phyloP scores from a whole-genome alignment of 2,329 filamentous ascomycete species.

The Cladosporium sp. region DNA sequence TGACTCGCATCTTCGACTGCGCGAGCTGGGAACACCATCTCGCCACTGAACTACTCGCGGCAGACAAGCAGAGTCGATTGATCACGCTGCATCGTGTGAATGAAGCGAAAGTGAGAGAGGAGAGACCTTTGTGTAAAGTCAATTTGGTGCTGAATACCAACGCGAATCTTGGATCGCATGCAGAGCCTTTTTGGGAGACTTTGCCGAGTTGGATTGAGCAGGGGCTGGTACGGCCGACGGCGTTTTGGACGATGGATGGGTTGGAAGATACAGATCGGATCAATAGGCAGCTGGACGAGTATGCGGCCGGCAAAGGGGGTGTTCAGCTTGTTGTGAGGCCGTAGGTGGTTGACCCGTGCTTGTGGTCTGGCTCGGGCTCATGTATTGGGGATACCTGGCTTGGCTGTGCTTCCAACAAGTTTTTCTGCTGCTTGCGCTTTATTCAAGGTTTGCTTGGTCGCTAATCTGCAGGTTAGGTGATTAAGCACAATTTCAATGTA shows the following conservation, averaged over 20 bases:
- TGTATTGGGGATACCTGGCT: no score
- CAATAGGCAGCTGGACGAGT: not conserved
- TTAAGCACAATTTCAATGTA: no score
- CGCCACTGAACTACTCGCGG: not conserved
- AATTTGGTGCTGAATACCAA: not conserved
- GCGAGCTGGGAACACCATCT: not conserved
- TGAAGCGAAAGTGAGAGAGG: not conserved
- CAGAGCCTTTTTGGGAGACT: not conserved
- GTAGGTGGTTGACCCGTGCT: not conserved
- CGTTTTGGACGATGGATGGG: not conserved
- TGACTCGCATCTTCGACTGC: not conserved
- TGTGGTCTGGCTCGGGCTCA: no score
- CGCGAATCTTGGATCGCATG: not conserved
- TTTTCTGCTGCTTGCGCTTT: no score
- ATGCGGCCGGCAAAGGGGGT: not conserved
- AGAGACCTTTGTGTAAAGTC: not conserved
- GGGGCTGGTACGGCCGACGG: not conserved
- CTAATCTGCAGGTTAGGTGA: no score
- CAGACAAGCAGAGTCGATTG: not conserved
- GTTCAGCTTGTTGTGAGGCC: not conserved
- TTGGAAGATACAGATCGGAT: not conserved
- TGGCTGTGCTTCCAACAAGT: no score
- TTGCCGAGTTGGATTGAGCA: not conserved
- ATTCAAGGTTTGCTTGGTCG: no score
- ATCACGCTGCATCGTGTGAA: not conserved